Base-by-base conservation (phyloP, 202 grass and related monocot species). In the Alloteropsis angusta region DNA sequence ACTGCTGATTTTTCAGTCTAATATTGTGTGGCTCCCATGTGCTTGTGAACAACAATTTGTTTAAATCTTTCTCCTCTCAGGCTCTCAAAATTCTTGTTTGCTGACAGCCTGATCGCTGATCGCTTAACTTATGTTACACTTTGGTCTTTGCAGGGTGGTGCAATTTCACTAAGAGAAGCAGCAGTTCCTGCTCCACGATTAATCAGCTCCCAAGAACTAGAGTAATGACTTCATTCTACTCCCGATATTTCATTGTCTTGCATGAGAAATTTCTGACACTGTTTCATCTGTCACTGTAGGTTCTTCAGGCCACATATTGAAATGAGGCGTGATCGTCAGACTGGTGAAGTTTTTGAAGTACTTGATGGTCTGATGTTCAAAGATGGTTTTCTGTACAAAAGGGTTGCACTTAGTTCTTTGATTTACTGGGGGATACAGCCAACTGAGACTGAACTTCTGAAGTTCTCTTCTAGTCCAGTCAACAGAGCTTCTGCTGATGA, bases 331-430 rank as follows among this genome's bases (percentile, higher is more conserved):
- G 96, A 99, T 87, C 83, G 88, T 56, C 85, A 96, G 84, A 99
- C 83, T 69, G 92, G 92, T 53, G 92, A 96, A 75, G 50, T 90
- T 71, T 99, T 89, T 87, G 92, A 99, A 87, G 79, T 93, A 52
- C 92, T 99, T 52, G 92, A 95, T 62, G 84, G 92, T 60, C 75
- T 93, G 84, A 99, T 96, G 96, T 86, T 99, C 44, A 99, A 96
- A 86, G 92, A 99, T 71, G 96, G 96, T 67, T 99, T 93, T 74
- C 60, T 99, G 52, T 99, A 87, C 75, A 99, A 99, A 83, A 82
- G 79, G 62, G 88, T 96, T 53, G 85, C 96, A 16, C 78, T 91
- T 76, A 93, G 82, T 85, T 99, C 96, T 85, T 82, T 99, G 79
- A 93, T 95, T 68, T 99, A 89, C 60, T 93, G 87, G 84, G 88